Base-by-base conservation (phyloP, 345 rosid species). In the Gynandropsis gynandra region DNA sequence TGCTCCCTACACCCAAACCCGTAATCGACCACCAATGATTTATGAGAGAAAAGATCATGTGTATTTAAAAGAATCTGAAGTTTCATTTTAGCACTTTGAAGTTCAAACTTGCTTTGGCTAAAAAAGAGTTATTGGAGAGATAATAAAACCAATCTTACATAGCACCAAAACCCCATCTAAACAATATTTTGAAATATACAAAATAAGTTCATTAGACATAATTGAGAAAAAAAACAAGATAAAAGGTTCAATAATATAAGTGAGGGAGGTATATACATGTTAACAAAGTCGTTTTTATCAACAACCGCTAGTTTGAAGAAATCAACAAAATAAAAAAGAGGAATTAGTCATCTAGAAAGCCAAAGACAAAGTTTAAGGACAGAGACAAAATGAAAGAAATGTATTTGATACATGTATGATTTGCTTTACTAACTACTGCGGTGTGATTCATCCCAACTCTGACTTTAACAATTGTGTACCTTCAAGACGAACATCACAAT, bases 1-100 rank as follows among this genome's bases (percentile, higher is more conserved):
- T 92, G 98, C 75, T 92, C 97, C 66, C 87, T 81, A 56, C 85
- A 95, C 32, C 98, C 98, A 66, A 92, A 97, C 78, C 97, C 87
- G 70, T 17, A 56, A 47, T 62, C 49, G n/a, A 48, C 17, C 36
- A 19, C 24, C 27, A 48, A 47, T 42, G 36, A 75, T 51, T 72
- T 14, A 64, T 33, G 40, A 9, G 43, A 11, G 47, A 13, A n/a
- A n/a, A n/a, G n/a, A n/a, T n/a, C n/a, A n/a, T n/a, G n/a, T n/a
- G n/a, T n/a, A n/a, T n/a, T n/a, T n/a, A n/a, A n/a, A n/a, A n/a
- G n/a, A n/a, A n/a, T n/a, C n/a, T n/a, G n/a, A 18, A 18, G 3
- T 14, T 14, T 45, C 7, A 18, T n/a, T 7, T 24, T 14, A 46
- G 17, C n/a, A 42, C 36, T 17, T 24, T n/a, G n/a, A n/a, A n/a